Conservation (phyloP, 163 green algal species). For the Chlamydomonas reinhardtii region DNA sequence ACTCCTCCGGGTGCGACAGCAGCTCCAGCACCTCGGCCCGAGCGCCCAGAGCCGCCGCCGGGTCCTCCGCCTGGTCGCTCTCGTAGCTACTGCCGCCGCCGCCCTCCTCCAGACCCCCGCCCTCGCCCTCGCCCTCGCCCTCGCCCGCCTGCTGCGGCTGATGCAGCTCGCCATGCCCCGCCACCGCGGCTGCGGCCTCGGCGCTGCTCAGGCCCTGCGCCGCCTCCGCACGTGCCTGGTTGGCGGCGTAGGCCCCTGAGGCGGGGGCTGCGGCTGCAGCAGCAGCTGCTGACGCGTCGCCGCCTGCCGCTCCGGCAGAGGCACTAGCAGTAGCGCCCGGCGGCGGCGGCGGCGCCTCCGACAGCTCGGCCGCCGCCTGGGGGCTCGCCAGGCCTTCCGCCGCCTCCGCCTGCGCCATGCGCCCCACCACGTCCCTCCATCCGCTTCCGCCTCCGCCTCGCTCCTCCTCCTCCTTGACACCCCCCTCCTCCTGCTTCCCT, state of each 20-base stretch:
- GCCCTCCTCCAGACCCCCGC: not conserved
- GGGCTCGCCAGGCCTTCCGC: not conserved
- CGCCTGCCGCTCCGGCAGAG: not conserved
- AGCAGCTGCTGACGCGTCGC: not conserved
- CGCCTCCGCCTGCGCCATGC: not conserved
- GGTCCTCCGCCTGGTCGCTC: not conserved
- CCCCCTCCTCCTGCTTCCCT: too few relatives aligned
- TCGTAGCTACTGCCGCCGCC: not conserved
- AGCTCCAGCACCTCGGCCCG: constrained; percentile 34
- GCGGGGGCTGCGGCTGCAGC: too few relatives aligned
- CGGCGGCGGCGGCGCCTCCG: not conserved
- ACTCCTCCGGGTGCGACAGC: constrained; percentile 10
- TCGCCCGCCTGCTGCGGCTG: not conserved
- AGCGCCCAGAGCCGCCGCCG: not conserved
- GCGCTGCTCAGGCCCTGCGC: constrained; percentile 10
- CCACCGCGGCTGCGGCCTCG: too few relatives aligned
- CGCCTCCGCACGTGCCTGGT: constrained; percentile 16
- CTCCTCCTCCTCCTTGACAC: too few relatives aligned
- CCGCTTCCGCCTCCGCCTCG: not conserved
- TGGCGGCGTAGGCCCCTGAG: not conserved
- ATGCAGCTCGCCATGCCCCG: too few relatives aligned
- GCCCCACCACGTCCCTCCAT: not conserved
- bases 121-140: not conserved
- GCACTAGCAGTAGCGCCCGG: not conserved
- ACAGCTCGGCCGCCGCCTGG: not conserved